A percentile compares a stretch with the other conserved stretches of the same genome.
phyloP scores from a whole-genome alignment of 495 filamentous ascomycete genomes.

The Hypoxylon trugodes region DNA sequence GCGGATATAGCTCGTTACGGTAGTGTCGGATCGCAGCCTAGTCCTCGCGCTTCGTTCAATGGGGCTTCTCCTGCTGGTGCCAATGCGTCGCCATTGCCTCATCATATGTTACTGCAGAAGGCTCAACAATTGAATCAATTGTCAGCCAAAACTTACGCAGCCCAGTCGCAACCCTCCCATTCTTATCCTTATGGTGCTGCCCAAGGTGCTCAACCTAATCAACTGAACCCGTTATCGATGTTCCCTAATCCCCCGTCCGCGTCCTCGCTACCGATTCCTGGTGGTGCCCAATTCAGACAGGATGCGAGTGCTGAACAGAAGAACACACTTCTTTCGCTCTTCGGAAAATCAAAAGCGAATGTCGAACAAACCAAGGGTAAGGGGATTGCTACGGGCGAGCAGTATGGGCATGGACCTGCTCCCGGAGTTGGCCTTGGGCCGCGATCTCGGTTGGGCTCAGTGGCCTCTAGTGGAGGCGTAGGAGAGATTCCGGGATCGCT shows the following conservation, averaged over 20 bases:
- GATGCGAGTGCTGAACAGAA: slow-evolving; percentile 66
- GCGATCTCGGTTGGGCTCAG: slow-evolving; percentile 51
- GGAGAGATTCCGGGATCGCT: slow-evolving; percentile 37
- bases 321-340: slow-evolving; percentile 73
- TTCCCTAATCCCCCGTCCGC: slow-evolving; percentile 45
- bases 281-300: slow-evolving; percentile 28
- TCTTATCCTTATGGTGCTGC: slow-evolving; percentile 37
- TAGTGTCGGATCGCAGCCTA: slow-evolving; percentile 27
- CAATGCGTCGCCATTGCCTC: slow-evolving; percentile 33
- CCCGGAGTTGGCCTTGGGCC: too few species aligned
- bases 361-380: slow-evolving; percentile 58
- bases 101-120: slow-evolving; percentile 25
- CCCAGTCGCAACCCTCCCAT: slow-evolving; percentile 13
- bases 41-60: slow-evolving; percentile 26
- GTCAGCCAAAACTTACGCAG: slow-evolving; percentile 17
- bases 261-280: slow-evolving; percentile 39
- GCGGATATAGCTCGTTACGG: slow-evolving; percentile 15
- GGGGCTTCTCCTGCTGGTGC: slow-evolving; percentile 27
- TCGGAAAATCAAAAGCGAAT: slow-evolving; percentile 64
- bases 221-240: slow-evolving; percentile 43
- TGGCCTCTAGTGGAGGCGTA: slow-evolving; percentile 51
- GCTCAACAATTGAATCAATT: slow-evolving; percentile 25
- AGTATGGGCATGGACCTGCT: slow-evolving; percentile 46
- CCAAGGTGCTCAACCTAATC: slow-evolving; percentile 22
- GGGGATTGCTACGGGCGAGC: slow-evolving; percentile 45